Evolutionary conservation across 768 basidiomycete genomes (phyloP).

Genomic region (Strobilomyces dryophilus): DNA sequence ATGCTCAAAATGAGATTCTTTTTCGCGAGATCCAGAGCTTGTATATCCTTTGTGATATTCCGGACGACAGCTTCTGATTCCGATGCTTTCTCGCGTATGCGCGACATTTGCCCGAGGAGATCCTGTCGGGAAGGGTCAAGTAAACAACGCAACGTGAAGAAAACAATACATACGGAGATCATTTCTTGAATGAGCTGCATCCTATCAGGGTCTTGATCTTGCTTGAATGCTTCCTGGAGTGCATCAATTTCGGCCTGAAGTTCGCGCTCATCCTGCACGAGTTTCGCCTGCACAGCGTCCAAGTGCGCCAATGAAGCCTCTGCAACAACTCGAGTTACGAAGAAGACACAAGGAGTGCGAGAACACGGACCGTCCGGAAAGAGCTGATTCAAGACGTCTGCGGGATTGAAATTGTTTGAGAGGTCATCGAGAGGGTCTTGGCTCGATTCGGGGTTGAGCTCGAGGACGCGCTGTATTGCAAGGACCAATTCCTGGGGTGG

Average conservation of each 20-base stretch:
- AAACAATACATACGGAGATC: slow-evolving; percentile 67
- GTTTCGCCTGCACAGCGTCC: slow-evolving; percentile 62
- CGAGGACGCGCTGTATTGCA: slow-evolving; percentile 67
- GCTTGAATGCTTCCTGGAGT: slow-evolving; percentile 62
- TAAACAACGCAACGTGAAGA: slow-evolving; percentile 3
- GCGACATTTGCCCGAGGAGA: slow-evolving; percentile 90
- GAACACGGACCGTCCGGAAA: slow-evolving; percentile 73
- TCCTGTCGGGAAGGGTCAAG: slow-evolving; percentile 49
- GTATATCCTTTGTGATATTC: slow-evolving; percentile 95
- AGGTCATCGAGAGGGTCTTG: slow-evolving; percentile 57
- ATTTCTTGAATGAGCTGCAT: slow-evolving; percentile 94
- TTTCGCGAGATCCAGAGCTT: slow-evolving; percentile 89
- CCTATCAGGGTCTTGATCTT: slow-evolving; percentile 80
- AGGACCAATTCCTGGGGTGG: slow-evolving; percentile 65
- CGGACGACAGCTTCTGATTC: slow-evolving; percentile 96
- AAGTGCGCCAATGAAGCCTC: slow-evolving; percentile 75
- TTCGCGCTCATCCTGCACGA: slow-evolving; percentile 64
- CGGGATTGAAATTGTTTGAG: slow-evolving; percentile 52
- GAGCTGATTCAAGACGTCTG: slow-evolving; percentile 52
- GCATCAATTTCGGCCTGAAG: slow-evolving; percentile 69
- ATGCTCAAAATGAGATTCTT: slow-evolving; percentile 87
- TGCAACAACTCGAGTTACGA: slow-evolving; percentile 27
- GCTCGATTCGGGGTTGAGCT: slow-evolving; percentile 40
- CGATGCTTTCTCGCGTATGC: slow-evolving; percentile 93
- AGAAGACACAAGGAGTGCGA: neutral